Conservation (phyloP, 116 monocot genomes). For the Posidonia oceanica region DNA sequence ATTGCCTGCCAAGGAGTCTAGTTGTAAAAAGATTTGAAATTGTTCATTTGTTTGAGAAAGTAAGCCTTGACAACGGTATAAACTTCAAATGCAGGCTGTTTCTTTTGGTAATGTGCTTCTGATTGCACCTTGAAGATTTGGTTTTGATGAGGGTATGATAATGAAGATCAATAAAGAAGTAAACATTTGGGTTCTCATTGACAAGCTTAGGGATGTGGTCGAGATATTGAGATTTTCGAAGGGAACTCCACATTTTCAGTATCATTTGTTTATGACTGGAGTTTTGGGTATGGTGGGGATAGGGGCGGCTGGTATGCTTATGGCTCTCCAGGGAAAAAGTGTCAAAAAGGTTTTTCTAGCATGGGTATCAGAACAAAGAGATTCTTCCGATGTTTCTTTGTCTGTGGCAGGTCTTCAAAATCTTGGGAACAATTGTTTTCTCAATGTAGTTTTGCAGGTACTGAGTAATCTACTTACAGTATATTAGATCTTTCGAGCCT, state of each 20-base stretch:
- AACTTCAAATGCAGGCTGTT: too few relatives aligned
- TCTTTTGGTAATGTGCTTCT: too few relatives aligned
- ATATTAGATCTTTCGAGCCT: background rate
- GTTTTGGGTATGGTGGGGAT: conserved; percentile 47
- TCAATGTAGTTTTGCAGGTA: conserved; percentile 95
- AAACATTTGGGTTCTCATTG: background rate
- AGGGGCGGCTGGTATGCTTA: conserved; percentile 43
- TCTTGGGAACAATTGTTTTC: conserved; percentile 93
- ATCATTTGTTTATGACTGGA: conserved; percentile 30
- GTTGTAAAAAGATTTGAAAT: too few relatives aligned
- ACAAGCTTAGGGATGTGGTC: background rate
- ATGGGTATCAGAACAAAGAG: conserved; percentile 15
- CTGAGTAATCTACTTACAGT: background rate
- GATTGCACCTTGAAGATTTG: too few relatives aligned
- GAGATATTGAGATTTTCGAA: background rate
- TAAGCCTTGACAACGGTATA: too few relatives aligned
- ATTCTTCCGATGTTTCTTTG: conserved; percentile 11
- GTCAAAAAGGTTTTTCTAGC: conserved; percentile 2
- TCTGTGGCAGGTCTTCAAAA: conserved; percentile 68
- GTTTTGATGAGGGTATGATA: background rate
- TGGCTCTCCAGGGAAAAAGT: conserved; percentile 19
- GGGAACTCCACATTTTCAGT: conserved; percentile 5
- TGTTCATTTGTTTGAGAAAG: too few relatives aligned
- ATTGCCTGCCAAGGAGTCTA: too few relatives aligned
- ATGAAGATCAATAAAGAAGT: background rate